Evolutionary conservation across 129 eudicot genomes (phyloP), one percentile per base, ranked within the genome.

Genomic region (Helichrysum umbraculigerum): DNA sequence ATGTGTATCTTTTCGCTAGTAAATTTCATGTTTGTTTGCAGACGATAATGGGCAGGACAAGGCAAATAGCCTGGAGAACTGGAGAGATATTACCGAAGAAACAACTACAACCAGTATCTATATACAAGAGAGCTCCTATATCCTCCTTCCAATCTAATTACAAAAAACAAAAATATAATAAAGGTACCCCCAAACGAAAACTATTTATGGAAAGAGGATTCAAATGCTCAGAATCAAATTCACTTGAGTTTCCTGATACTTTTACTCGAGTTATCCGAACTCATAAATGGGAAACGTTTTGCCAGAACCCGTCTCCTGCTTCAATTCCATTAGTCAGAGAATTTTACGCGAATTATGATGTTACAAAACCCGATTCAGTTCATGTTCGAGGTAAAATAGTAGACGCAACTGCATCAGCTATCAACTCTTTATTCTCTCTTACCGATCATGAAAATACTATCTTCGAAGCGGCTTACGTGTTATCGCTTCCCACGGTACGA

Each of bases 161-260:
- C 59, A 15, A 52, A 52, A 15, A 14, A n/a, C 20, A 14, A 5
- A 54, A 54, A 54, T 54, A 59, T 59, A 20, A 59, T 16, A 29
- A 10, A 25, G 5, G 7, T 63, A 63, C 41, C n/a, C 1, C 1
- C n/a, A 29, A 28, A 1, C 42, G 68, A 11, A 15, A 29, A 12
- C 39, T 63, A 28, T 63, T 63, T 63, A 63, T 63, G 68, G 68
- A 63, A 63, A 63, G 41, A 5, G 68, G 41, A 11, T 63, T 63
- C 68, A 63, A 35, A 63, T 30, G 9, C 19, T 63, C 68, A 29
- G 39, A 29, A 63, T 63, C 68, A 3, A 32, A 9, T 20, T 32
- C 21, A 29, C 20, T 0, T 16, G 8, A 28, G 42, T 30, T 63
- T 30, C 39, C 68, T 0, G 39, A 63, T 14, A 14, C 39, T 17